Evolutionary conservation across 768 basidiomycete species (phyloP), one percentile per base, ranked within the genome.

Genomic region (Rhodotorula babjevae): DNA sequence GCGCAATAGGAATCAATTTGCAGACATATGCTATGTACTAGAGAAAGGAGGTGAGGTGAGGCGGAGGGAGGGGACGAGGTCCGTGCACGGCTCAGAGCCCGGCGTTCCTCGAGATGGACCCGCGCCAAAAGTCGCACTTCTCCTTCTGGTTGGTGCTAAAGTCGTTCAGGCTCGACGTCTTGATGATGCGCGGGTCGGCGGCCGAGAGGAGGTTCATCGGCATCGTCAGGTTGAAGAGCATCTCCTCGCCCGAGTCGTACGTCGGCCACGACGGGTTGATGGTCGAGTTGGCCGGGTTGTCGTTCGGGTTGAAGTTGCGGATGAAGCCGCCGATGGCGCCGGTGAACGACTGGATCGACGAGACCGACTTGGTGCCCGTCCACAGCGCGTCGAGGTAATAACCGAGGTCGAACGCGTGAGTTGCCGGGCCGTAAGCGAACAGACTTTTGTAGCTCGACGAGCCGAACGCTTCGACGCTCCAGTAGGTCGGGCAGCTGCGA

Each of bases 91-190:
- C 9, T 19, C 25, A 58, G 33, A 58, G 57, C 0, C 57, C 57
- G 33, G 57, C 57, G 57, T 58, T 58, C 31, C 11, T 29, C n/a
- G n/a, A 31, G 57, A 58, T 58, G 33, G 19, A 31, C 29, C 57
- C 57, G 57, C 57, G 57, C 57, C 57, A 58, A 18, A 58, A 58
- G 57, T 58, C 57, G 33, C 57, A 58, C 57, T 58, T 58, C 31
- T 31, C 23, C 57, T 7, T 58, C 57, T 58, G 57, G n/a, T 9
- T 58, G 36, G 57, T 58, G 33, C 57, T 33, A 36, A 19, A 58
- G n/a, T 16, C 33, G 15, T 11, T 58, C n/a, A 58, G 12, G 25
- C 10, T 8, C 12, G 40, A 44, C 42, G 44, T 46, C 44, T 46
- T 46, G 44, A 46, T 18, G 14, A 46, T 11, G 2, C 18, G 14